A percentile compares a stretch with the other conserved stretches of the same genome.
phyloP scores from a whole-genome alignment of 768 basidiomycete species.

The Auriscalpium orientale region DNA sequence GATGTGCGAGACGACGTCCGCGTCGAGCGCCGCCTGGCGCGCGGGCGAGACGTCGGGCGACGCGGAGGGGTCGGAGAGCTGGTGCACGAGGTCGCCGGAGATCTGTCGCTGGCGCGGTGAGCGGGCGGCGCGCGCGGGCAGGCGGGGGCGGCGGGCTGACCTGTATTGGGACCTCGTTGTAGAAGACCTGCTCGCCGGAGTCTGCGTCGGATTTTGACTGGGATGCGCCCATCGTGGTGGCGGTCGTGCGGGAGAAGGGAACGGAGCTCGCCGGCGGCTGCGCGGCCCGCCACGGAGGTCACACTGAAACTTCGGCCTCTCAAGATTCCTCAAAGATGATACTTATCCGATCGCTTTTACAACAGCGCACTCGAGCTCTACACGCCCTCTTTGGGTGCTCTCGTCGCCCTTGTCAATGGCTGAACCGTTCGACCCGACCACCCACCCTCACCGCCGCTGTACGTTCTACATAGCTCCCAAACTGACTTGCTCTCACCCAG shows the following conservation, averaged over 20 bases:
- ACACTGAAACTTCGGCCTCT: too few species aligned
- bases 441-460: slow-evolving; percentile 12
- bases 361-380: too few species aligned
- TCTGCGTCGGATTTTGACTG: slow-evolving; percentile 50
- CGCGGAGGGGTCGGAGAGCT: slow-evolving; percentile 58
- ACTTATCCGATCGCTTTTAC: too few species aligned
- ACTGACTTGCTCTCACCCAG: background rate
- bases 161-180: slow-evolving; percentile 33
- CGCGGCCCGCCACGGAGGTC: too few species aligned
- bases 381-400: background rate
- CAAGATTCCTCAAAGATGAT: too few species aligned
- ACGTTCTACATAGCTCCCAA: too few species aligned
- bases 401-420: background rate
- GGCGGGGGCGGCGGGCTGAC: slow-evolving; percentile 15
- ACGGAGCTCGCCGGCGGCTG: background rate
- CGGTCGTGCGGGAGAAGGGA: background rate
- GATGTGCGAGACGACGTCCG: slow-evolving; percentile 65
- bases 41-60: slow-evolving; percentile 54
- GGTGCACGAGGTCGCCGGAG: slow-evolving; percentile 75
- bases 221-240: slow-evolving; percentile 49
- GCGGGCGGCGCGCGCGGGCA: background rate
- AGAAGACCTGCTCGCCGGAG: slow-evolving; percentile 44
- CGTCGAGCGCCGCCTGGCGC: slow-evolving; percentile 69
- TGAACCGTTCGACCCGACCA: slow-evolving; percentile 8
- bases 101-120: slow-evolving; percentile 48